Conservation (phyloP, 2,329 filamentous ascomycete species). For the Fusarium beomiforme region DNA sequence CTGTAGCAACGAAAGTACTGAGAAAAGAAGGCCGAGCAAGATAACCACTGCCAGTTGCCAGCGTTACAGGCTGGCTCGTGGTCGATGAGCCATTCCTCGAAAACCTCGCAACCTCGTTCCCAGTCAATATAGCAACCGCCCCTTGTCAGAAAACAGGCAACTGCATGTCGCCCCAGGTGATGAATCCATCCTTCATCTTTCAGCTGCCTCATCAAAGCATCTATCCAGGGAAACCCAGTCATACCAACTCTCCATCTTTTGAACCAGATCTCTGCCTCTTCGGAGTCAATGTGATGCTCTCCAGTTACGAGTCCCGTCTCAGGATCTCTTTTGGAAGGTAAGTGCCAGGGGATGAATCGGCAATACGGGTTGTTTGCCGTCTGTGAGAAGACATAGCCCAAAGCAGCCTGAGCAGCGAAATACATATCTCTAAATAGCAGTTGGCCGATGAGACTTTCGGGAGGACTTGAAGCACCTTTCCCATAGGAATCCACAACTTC, state of each 20-base stretch:
- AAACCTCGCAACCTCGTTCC: constrained; percentile 82
- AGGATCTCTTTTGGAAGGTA: constrained; percentile 68
- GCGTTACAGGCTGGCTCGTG: constrained; percentile 79
- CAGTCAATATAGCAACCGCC: constrained; percentile 82
- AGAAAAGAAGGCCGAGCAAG: constrained; percentile 78
- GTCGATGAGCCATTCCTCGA: constrained; percentile 79
- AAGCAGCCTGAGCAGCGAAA: constrained; percentile 77
- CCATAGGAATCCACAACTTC: constrained; percentile 68
- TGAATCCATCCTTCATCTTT: constrained; percentile 80
- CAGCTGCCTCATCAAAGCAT: constrained; percentile 82
- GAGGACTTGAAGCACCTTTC: constrained; percentile 67
- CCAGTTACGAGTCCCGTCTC: constrained; percentile 62
- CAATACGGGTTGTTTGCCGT: constrained; percentile 72
- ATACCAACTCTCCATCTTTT: constrained; percentile 73
- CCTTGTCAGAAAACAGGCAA: constrained; percentile 82
- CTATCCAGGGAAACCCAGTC: constrained; percentile 84
- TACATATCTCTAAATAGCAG: constrained; percentile 86
- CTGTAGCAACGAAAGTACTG: constrained; percentile 78
- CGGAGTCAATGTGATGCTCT: constrained; percentile 70
- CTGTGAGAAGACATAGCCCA: constrained; percentile 72
- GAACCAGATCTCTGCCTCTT: constrained; percentile 72
- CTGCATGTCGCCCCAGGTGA: constrained; percentile 79
- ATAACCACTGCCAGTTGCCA: constrained; percentile 83
- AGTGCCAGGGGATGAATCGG: constrained; percentile 82
- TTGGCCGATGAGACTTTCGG: constrained; percentile 77